Conservation (phyloP, 371 early-diverging fungal genomes). For the Smittium culicis region DNA sequence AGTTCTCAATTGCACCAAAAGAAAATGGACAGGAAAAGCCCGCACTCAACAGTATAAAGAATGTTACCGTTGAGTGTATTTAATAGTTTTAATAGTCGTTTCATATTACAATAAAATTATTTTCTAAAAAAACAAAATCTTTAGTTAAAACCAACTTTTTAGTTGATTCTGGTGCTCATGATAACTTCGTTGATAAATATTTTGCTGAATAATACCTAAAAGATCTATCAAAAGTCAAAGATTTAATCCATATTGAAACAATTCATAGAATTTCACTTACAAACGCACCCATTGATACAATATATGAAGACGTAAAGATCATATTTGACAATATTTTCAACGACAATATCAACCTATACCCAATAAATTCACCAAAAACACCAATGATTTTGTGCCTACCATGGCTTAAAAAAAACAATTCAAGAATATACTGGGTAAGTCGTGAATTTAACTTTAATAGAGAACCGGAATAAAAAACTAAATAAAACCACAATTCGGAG, state of each 20-base stretch:
- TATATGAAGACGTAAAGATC: not conserved
- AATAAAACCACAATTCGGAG: not conserved
- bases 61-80: not conserved
- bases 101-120: conserved; percentile 8
- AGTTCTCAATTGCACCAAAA: not conserved
- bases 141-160: not conserved
- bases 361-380: conserved; percentile 1
- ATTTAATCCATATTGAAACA: not conserved
- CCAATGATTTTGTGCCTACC: not conserved
- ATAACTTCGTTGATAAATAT: not conserved
- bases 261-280: not conserved
- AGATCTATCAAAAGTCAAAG: not conserved
- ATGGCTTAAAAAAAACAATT: not conserved
- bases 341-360: not conserved
- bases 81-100: not conserved
- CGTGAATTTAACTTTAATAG: not conserved
- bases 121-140: not conserved
- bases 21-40: not conserved
- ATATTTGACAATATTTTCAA: not conserved
- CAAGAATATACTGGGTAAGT: conserved; percentile 6
- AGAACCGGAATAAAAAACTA: too few species aligned
- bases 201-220: not conserved
- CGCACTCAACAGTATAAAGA: conserved; percentile 3
- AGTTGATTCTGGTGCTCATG: conserved; percentile 2
- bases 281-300: not conserved